phyloP scores from a whole-genome alignment of 1,284 basidiomycete genomes.

The Fomes fomentarius region DNA sequence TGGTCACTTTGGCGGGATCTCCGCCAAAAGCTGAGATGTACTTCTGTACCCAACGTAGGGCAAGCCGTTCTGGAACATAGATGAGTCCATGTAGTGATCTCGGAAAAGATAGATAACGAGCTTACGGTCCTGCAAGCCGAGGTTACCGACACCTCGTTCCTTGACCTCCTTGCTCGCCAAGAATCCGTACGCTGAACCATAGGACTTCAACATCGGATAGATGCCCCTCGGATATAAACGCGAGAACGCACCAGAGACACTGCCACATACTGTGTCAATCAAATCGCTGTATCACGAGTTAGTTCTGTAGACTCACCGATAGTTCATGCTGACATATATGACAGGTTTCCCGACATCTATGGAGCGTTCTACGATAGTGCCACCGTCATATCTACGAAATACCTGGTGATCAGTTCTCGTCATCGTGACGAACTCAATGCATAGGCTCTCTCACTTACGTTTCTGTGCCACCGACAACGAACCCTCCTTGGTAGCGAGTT shows the following conservation, averaged over 20 bases:
- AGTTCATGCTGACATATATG: constrained; percentile 11
- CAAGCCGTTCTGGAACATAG: neutral
- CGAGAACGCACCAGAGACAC: neutral
- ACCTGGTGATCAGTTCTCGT: neutral
- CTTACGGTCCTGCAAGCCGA: constrained; percentile 30
- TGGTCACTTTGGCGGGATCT: constrained; percentile 33
- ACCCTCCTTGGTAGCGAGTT: neutral
- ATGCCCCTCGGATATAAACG: too few relatives aligned
- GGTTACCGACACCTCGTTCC: constrained; percentile 50
- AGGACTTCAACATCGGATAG: neutral
- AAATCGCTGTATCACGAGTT: neutral
- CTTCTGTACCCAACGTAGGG: neutral
- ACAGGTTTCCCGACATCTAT: constrained; percentile 9
- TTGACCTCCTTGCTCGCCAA: constrained; percentile 50
- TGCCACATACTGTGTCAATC: neutral
- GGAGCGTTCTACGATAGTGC: constrained; percentile 52
- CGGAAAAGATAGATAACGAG: too few relatives aligned
- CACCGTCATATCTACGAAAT: constrained; percentile 1
- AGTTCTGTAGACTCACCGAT: constrained; percentile 7
- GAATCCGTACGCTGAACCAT: constrained; percentile 43
- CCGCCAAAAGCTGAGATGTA: constrained; percentile 37
- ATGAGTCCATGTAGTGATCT: neutral
- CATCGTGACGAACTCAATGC: neutral
- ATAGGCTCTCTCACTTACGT: neutral
- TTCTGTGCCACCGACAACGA: neutral